Percentiles rank a stretch among this genome's conserved stretches.
Conservation (phyloP, 2,329 filamentous ascomycete species). For the Xylaria arbuscula region DNA sequence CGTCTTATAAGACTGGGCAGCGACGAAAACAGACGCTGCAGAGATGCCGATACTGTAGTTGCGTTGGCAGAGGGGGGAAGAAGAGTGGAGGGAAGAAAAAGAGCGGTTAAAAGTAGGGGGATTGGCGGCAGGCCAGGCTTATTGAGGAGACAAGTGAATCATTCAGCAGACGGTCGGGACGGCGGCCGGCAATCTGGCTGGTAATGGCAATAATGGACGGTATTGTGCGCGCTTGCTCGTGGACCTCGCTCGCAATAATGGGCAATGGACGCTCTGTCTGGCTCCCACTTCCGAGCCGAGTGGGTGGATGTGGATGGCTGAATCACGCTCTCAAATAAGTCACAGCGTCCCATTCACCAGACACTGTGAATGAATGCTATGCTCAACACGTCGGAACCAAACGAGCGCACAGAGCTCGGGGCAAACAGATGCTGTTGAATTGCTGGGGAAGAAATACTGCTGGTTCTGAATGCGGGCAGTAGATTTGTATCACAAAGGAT, state of each 20-base stretch:
- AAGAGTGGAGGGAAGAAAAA: slow-evolving; percentile 1
- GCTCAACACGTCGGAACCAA: slow-evolving; percentile 29
- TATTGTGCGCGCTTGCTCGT: slow-evolving; percentile 17
- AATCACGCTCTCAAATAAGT: slow-evolving; percentile 39
- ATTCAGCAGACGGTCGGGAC: slow-evolving; percentile 9
- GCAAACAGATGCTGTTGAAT: slow-evolving; percentile 32
- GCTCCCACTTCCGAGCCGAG: slow-evolving; percentile 32
- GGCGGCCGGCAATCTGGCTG: too few species aligned
- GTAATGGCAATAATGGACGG: background rate
- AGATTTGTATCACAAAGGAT: slow-evolving; percentile 35
- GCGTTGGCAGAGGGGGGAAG: background rate
- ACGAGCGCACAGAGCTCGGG: slow-evolving; percentile 26
- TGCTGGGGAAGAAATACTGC: slow-evolving; percentile 24
- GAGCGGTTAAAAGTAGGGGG: background rate
- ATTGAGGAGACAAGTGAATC: slow-evolving; percentile 6
- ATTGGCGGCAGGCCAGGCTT: background rate
- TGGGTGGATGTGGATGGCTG: slow-evolving; percentile 38
- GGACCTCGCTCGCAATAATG: slow-evolving; percentile 11
- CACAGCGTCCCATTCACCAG: slow-evolving; percentile 32
- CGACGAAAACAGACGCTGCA: slow-evolving; percentile 7
- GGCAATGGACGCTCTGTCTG: background rate
- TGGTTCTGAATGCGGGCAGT: slow-evolving; percentile 31
- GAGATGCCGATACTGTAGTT: slow-evolving; percentile 12
- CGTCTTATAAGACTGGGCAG: background rate
- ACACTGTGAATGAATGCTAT: background rate